phyloP scores from a whole-genome alignment of 1,139 yeast genomes.

The Pneumocystis canis region DNA sequence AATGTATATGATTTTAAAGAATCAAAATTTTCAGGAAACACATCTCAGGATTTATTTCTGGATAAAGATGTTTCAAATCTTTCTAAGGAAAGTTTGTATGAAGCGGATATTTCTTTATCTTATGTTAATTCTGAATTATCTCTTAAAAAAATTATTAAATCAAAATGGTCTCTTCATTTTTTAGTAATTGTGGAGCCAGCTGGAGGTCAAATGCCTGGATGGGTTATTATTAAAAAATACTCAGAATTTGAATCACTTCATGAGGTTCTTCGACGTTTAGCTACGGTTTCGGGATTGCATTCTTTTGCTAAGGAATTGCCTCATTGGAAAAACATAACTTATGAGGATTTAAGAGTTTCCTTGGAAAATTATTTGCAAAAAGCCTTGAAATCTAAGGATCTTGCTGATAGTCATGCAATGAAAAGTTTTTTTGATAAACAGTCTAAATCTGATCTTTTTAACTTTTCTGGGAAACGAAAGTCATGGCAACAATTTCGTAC shows the following conservation, averaged over 20 bases:
- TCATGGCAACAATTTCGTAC: neutral
- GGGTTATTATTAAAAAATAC: neutral
- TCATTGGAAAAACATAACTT: neutral
- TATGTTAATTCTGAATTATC: neutral
- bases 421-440: neutral
- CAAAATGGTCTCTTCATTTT: neutral
- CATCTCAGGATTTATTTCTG: neutral
- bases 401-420: slow-evolving; percentile 1
- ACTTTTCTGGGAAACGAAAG: neutral
- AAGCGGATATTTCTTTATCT: neutral
- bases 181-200: neutral
- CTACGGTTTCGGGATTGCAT: neutral
- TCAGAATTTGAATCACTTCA: neutral
- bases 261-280: neutral
- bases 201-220: neutral
- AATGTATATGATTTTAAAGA: neutral
- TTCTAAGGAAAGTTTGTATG: neutral
- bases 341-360: neutral
- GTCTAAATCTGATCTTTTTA: neutral
- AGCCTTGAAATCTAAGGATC: neutral
- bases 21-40: neutral
- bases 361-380: neutral
- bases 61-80: neutral
- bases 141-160: neutral
- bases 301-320: neutral